Percentiles rank a stretch among this genome's conserved stretches.
phyloP scores from a whole-genome alignment of 1,139 yeast genomes.

The Pichia sp. region DNA sequence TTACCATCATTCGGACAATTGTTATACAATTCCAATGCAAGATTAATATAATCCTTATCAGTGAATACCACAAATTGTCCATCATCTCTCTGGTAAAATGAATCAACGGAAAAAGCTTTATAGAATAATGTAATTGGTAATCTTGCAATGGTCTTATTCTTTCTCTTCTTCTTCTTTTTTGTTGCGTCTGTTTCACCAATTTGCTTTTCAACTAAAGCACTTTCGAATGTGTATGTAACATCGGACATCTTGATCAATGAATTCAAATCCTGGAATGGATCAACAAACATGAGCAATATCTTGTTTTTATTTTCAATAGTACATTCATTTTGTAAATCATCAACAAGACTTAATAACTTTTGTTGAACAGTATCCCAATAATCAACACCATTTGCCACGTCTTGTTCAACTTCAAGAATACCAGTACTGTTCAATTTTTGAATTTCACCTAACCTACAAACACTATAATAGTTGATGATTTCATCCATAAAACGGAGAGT shows the following conservation, averaged over 20 bases:
- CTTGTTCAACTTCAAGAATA: slow-evolving; percentile 22
- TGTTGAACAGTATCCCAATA: slow-evolving; percentile 35
- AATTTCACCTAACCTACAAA: slow-evolving; percentile 47
- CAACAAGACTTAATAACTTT: slow-evolving; percentile 31
- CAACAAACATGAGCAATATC: slow-evolving; percentile 46
- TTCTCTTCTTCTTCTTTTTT: slow-evolving; percentile 25
- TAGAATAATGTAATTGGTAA: slow-evolving; percentile 39
- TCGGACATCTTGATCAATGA: slow-evolving; percentile 49
- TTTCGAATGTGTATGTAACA: slow-evolving; percentile 48
- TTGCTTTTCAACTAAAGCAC: slow-evolving; percentile 31
- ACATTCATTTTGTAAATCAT: slow-evolving; percentile 36
- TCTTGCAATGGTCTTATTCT: slow-evolving; percentile 9
- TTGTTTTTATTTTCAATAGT: slow-evolving; percentile 39
- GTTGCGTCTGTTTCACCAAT: slow-evolving; percentile 28
- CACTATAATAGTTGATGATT: slow-evolving; percentile 43
- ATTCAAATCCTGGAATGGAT: slow-evolving; percentile 43
- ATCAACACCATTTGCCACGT: slow-evolving; percentile 40
- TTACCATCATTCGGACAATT: slow-evolving; percentile 27
- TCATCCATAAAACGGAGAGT: slow-evolving; percentile 38
- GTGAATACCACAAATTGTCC: slow-evolving; percentile 47
- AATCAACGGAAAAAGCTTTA: slow-evolving; percentile 56
- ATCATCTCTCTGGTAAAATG: slow-evolving; percentile 45
- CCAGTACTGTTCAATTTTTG: slow-evolving; percentile 22
- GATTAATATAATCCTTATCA: slow-evolving; percentile 43
- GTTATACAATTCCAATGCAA: slow-evolving; percentile 68